Conservation (phyloP, 345 rosid genomes). For the Raphanus raphanistrum region DNA sequence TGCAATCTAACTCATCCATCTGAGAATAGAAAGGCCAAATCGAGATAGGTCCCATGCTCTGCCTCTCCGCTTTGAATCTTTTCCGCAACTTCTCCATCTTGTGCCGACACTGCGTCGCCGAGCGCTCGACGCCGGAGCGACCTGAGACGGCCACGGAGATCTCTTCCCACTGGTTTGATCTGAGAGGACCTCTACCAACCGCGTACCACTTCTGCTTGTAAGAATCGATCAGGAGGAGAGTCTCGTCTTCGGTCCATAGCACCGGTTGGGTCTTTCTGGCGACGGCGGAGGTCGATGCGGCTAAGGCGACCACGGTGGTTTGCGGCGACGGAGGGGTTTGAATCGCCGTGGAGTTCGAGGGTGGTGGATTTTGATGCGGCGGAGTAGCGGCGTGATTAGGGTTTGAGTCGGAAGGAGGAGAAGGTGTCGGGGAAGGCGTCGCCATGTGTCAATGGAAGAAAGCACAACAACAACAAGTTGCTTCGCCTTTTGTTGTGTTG, state of each 20-base stretch:
- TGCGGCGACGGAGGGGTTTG: slow-evolving; percentile 6
- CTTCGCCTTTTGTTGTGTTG: not conserved
- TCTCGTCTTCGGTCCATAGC: slow-evolving; percentile 77
- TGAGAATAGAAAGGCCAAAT: slow-evolving; percentile 63
- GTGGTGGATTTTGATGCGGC: slow-evolving; percentile 11
- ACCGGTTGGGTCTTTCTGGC: slow-evolving; percentile 58
- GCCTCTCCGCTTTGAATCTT: slow-evolving; percentile 59
- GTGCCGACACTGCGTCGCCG: slow-evolving; percentile 74
- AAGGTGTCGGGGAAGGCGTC: slow-evolving; percentile 7
- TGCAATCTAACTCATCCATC: slow-evolving; percentile 73
- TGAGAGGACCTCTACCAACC: slow-evolving; percentile 63
- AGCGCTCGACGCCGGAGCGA: slow-evolving; percentile 64
- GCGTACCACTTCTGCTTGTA: slow-evolving; percentile 82
- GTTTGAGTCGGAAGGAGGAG: slow-evolving; percentile 33
- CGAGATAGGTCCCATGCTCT: slow-evolving; percentile 38
- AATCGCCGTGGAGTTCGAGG: not conserved
- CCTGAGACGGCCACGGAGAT: slow-evolving; percentile 60
- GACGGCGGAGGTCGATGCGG: slow-evolving; percentile 25
- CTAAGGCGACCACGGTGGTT: slow-evolving; percentile 24
- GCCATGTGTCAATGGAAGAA: not conserved
- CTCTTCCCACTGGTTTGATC: slow-evolving; percentile 73
- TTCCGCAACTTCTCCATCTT: slow-evolving; percentile 88
- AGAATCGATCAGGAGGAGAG: slow-evolving; percentile 55
- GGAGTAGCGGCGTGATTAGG: slow-evolving; percentile 35
- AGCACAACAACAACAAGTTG: not conserved